Base-by-base conservation (phyloP, 163 green algal genomes). In the Scenedesmus sp. region DNA sequence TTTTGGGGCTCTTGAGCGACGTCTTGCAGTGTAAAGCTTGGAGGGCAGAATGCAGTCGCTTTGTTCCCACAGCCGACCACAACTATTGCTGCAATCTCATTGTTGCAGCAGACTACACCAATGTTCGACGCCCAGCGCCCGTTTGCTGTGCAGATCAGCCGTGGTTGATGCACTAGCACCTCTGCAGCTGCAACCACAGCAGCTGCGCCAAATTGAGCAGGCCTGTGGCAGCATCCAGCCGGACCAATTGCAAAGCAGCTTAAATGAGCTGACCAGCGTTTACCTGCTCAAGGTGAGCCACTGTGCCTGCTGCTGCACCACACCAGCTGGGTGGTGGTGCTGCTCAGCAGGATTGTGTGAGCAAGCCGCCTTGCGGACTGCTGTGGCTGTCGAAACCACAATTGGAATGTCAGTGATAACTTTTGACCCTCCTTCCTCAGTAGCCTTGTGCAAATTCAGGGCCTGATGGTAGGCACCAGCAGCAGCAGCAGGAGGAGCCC, bases 31-130 rank as follows among this genome's bases (percentile, higher is more conserved):
- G 10, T 4, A 79, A 79, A 52, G 70, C 70, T 79, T 79, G 70
- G 70, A 79, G 23, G 2, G 70, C 70, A 79, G 70, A 79, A 79
- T 79, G 70, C 46, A 79, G 70, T 79, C 70, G 70, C 70, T 79
- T 1, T 52, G 70, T 52, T 23, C 70, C 4, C 70, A 79, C 7
- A 52, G 4, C 70, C 70, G 70, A 52, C 0, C 70, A 15, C 70
- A 79, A 13, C 46, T 79, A 23, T 23, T 26, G 8, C n/a, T 4
- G 8, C 6, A 18, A 76, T 18, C n/a, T 3, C 66, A 34, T 34
- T 4, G 4, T 23, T 13, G 10, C 10, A 20, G 9, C 62, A 10
- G 34, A 23, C 62, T 64, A 15, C 62, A 16, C 10, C 62, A 20
- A 18, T 18, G 26, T 34, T 18, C 6, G 6, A 26, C 2, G 26